phyloP scores from a whole-genome alignment of 345 rosid species.

The Psidium friedrichsthalianum region DNA sequence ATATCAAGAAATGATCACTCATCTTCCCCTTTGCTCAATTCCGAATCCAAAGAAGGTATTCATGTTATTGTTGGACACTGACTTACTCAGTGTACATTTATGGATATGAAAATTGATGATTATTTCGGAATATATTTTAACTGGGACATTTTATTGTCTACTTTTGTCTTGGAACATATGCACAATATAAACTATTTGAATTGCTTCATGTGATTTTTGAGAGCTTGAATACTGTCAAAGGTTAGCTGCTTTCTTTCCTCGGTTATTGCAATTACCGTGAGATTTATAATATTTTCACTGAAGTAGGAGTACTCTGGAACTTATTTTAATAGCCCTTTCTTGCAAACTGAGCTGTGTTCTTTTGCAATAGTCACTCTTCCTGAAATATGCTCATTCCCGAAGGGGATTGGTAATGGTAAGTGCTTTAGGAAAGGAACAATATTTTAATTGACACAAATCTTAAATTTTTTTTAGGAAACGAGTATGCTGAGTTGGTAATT shows the following conservation, averaged over 20 bases:
- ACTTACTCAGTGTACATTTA: no score
- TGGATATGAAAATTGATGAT: not conserved
- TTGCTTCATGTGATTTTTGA: not conserved
- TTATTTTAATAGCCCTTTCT: not conserved
- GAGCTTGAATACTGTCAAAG: not conserved
- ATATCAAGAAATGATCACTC: slow-evolving; percentile 97
- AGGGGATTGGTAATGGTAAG: not conserved
- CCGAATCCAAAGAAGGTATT: slow-evolving; percentile 78
- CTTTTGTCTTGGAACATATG: not conserved
- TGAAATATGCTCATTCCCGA: not conserved
- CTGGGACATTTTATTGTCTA: not conserved
- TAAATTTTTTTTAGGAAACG: not conserved
- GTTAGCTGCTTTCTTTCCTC: not conserved
- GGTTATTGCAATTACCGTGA: not conserved
- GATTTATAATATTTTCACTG: not conserved
- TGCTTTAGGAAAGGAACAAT: not conserved
- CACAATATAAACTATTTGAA: not conserved
- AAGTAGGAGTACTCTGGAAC: not conserved
- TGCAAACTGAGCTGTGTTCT: not conserved
- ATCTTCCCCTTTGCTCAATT: slow-evolving; percentile 90
- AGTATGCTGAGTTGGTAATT: not conserved
- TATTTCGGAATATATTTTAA: not conserved
- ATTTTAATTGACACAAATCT: not conserved
- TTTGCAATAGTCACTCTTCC: not conserved
- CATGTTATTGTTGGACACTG: not conserved